Conservation (phyloP, 192 early-diverging fungal genomes). For the Coemansia sp. region DNA sequence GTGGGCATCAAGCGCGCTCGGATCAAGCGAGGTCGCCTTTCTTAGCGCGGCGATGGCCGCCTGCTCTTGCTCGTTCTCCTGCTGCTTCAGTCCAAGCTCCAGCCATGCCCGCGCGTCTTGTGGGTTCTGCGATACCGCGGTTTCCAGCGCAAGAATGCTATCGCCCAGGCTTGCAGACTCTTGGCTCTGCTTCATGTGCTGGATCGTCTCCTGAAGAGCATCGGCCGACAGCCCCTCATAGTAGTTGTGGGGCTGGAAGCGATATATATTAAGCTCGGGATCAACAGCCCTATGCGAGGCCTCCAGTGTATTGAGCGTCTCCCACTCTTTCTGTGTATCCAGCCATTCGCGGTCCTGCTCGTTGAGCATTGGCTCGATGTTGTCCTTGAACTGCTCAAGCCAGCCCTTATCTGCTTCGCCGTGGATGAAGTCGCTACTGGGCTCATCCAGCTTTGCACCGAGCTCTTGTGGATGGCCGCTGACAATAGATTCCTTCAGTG, state of each 20-base stretch:
- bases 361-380: constrained; percentile 64
- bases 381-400: constrained; percentile 68
- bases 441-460: constrained; percentile 58
- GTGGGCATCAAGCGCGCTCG: constrained; percentile 74
- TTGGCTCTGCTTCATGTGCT: constrained; percentile 57
- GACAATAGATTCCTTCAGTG: constrained; percentile 45
- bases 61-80: constrained; percentile 95
- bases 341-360: constrained; percentile 71
- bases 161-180: constrained; percentile 70
- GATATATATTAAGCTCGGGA: constrained; percentile 67
- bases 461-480: constrained; percentile 55
- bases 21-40: constrained; percentile 74
- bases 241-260: constrained; percentile 60
- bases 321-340: constrained; percentile 71
- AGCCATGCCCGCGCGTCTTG: constrained; percentile 81
- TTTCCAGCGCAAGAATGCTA: constrained; percentile 88
- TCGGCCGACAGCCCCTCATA: constrained; percentile 32
- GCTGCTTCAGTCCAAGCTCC: constrained; percentile 83
- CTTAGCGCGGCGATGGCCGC: constrained; percentile 87
- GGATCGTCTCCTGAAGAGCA: constrained; percentile 51
- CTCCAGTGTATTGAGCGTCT: constrained; percentile 51
- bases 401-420: constrained; percentile 57
- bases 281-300: constrained; percentile 46
- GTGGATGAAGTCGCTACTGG: constrained; percentile 56
- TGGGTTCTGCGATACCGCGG: constrained; percentile 76